Evolutionary conservation across 2,329 filamentous ascomycete species (phyloP).

Genomic region (Sporothrix variecibatus): DNA sequence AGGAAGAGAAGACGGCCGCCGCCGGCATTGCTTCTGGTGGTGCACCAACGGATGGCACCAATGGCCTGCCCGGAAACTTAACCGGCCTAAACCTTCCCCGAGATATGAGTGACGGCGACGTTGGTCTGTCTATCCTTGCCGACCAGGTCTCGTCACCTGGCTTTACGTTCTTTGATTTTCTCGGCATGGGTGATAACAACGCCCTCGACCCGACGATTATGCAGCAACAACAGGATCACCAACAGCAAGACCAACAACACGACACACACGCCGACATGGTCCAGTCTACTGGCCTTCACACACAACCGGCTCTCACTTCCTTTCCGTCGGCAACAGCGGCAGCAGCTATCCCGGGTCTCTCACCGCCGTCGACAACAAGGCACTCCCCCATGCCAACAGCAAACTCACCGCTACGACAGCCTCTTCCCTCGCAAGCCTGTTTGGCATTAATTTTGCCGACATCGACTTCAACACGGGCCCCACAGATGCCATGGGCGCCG

Average conservation of each 20-base stretch:
- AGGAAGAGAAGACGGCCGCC: background rate
- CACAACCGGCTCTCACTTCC: background rate
- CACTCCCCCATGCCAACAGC: background rate
- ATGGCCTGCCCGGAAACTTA: background rate
- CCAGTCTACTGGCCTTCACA: background rate
- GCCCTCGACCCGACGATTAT: background rate
- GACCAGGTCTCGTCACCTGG: slow-evolving; percentile 30
- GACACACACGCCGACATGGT: background rate
- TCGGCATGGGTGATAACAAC: slow-evolving; percentile 30
- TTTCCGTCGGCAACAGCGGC: background rate
- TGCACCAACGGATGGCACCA: background rate
- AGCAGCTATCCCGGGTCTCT: background rate
- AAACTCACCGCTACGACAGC: background rate
- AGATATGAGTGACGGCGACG: slow-evolving; percentile 7
- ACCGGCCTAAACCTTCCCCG: background rate
- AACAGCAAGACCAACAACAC: slow-evolving; percentile 4
- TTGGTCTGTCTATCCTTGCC: slow-evolving; percentile 4
- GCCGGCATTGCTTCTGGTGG: background rate
- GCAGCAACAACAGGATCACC: background rate
- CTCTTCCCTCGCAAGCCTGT: slow-evolving; percentile 19
- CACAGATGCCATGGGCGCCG: background rate
- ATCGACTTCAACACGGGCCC: slow-evolving; percentile 17
- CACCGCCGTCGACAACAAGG: background rate
- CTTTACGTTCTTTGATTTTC: slow-evolving; percentile 38
- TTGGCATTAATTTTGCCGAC: slow-evolving; percentile 21